phyloP scores from a whole-genome alignment of 192 early-diverging fungal genomes.

The Coemansia furcata region DNA sequence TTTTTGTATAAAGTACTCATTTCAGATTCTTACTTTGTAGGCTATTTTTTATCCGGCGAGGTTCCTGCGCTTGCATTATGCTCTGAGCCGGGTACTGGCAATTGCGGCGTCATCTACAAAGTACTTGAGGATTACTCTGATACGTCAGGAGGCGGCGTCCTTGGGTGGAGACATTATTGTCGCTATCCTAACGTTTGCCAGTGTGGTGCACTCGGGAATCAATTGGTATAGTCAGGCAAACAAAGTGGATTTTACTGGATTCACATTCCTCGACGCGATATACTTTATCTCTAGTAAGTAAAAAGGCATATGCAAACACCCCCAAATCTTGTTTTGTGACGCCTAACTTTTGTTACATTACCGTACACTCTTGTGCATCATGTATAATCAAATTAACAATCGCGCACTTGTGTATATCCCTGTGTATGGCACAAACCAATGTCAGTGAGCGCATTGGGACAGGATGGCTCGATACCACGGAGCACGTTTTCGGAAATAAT shows the following conservation, averaged over 20 bases:
- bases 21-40: slow-evolving; percentile 7
- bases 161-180: slow-evolving; percentile 43
- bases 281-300: slow-evolving; percentile 53
- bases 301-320: background rate
- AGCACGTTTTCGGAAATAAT: slow-evolving; percentile 45
- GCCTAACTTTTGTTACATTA: background rate
- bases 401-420: background rate
- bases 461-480: slow-evolving; percentile 37
- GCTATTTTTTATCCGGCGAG: slow-evolving; percentile 52
- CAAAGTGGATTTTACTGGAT: slow-evolving; percentile 19
- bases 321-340: background rate
- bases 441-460: slow-evolving; percentile 33
- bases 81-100: slow-evolving; percentile 28
- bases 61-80: slow-evolving; percentile 45
- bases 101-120: slow-evolving; percentile 19
- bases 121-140: slow-evolving; percentile 24
- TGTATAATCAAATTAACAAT: background rate
- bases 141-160: slow-evolving; percentile 35
- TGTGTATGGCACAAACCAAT: slow-evolving; percentile 12
- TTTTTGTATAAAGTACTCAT: background rate
- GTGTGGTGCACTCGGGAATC: slow-evolving; percentile 46
- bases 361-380: background rate
- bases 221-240: slow-evolving; percentile 47
- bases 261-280: slow-evolving; percentile 46
- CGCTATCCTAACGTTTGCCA: slow-evolving; percentile 41